Percentiles rank a stretch among this genome's conserved stretches.
Evolutionary conservation across 257 asterid genomes (phyloP).

Genomic region (Henckelia pumila): DNA sequence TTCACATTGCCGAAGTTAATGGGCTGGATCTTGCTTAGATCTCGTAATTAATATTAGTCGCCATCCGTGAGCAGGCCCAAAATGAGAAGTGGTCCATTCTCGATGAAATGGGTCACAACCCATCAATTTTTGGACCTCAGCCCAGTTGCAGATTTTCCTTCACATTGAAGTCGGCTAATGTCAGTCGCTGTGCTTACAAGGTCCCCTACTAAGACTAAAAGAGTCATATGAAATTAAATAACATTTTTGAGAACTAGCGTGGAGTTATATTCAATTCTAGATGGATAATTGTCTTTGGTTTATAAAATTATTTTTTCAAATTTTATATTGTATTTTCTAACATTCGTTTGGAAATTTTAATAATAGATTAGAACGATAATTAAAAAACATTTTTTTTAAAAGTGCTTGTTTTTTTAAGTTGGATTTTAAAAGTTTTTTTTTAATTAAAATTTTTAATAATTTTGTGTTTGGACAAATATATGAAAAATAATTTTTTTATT

Average conservation of each 20-base stretch:
- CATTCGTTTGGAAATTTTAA: too few relatives aligned
- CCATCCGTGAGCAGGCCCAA: constrained; percentile 16
- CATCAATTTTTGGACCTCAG: constrained; percentile 25
- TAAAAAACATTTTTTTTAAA: too few relatives aligned
- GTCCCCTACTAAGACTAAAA: constrained; percentile 24
- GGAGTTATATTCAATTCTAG: neutral
- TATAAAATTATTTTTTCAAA: too few relatives aligned
- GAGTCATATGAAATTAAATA: too few relatives aligned
- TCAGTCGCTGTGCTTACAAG: constrained; percentile 33
- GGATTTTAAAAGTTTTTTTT: too few relatives aligned
- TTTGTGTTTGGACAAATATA: too few relatives aligned
- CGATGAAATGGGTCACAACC: constrained; percentile 18
- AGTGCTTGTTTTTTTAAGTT: too few relatives aligned
- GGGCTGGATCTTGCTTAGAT: neutral
- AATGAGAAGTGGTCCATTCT: constrained; percentile 38
- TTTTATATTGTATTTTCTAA: too few relatives aligned
- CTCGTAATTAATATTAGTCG: constrained; percentile 14
- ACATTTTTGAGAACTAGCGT: neutral
- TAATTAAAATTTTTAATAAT: too few relatives aligned
- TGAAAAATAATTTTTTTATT: too few relatives aligned
- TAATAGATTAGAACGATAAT: too few relatives aligned
- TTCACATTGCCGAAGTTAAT: neutral
- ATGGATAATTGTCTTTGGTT: neutral
- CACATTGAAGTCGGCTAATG: constrained; percentile 27
- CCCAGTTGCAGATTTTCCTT: constrained; percentile 22